Conservation (phyloP, 345 rosid genomes). For the Hibiscus mutabilis region DNA sequence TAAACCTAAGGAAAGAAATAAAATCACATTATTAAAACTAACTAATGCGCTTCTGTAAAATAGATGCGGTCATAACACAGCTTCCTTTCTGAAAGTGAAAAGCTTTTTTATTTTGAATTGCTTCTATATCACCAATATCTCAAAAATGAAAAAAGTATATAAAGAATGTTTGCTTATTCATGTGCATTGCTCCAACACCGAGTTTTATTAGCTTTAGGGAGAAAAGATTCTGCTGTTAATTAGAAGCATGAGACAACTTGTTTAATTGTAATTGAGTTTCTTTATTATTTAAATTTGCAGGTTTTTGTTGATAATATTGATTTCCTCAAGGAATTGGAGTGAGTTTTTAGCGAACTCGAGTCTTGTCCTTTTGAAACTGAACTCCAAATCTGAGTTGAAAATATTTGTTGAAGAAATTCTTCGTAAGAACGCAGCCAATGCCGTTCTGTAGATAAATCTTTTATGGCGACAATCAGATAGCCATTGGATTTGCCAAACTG, state of each 20-base stretch:
- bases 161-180: background rate
- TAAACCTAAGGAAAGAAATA: too few species aligned
- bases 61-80: too few species aligned
- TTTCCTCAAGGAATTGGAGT: constrained; percentile 83
- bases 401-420: constrained; percentile 2
- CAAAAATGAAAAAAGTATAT: background rate
- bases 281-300: constrained; percentile 26
- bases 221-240: background rate
- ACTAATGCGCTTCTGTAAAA: too few species aligned
- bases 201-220: background rate
- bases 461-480: constrained; percentile 11
- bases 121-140: background rate
- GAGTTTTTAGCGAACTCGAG: constrained; percentile 26
- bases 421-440: background rate
- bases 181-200: background rate
- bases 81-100: background rate
- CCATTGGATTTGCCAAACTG: constrained; percentile 1
- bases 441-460: constrained; percentile 31
- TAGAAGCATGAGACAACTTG: background rate
- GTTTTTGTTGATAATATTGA: constrained; percentile 94
- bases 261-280: background rate
- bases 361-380: constrained; percentile 3
- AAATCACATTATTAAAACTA: too few species aligned
- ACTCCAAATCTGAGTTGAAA: constrained; percentile 9
- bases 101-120: background rate